Percentiles rank a stretch among this genome's conserved stretches.
Conservation (phyloP, 495 filamentous ascomycete species). For the Tuber brumale region DNA sequence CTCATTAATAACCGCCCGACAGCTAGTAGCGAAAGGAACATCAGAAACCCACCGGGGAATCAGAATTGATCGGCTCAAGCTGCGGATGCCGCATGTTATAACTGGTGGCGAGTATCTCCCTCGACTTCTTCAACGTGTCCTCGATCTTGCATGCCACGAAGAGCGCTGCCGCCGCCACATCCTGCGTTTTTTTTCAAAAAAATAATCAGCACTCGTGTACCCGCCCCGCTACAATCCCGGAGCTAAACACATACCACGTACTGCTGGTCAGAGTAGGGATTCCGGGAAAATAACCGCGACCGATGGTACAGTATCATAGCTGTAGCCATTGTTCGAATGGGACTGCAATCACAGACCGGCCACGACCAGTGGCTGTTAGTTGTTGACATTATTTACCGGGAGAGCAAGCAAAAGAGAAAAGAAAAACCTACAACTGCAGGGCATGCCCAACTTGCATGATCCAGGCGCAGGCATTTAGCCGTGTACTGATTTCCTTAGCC, state of each 20-base stretch:
- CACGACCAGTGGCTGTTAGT: not conserved
- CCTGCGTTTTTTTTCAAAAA: conserved; percentile 48
- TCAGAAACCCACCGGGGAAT: conserved; percentile 60
- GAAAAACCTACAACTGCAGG: conserved; percentile 37
- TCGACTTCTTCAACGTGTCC: conserved; percentile 93
- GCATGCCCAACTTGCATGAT: conserved; percentile 38
- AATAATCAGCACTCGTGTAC: conserved; percentile 25
- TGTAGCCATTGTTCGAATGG: conserved; percentile 40
- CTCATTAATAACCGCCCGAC: conserved; percentile 17
- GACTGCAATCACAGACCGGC: conserved; percentile 20
- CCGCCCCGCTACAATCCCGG: not conserved
- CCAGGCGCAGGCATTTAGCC: conserved; percentile 38
- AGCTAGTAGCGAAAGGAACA: conserved; percentile 13
- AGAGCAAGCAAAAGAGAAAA: not conserved
- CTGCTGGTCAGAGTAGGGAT: conserved; percentile 39
- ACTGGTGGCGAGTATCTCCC: conserved; percentile 81
- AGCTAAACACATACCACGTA: conserved; percentile 46
- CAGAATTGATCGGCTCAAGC: conserved; percentile 68
- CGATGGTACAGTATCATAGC: conserved; percentile 41
- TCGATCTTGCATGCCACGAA: conserved; percentile 96
- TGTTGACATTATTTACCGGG: not conserved
- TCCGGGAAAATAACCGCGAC: conserved; percentile 38
- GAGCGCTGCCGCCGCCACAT: conserved; percentile 78
- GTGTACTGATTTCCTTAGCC: conserved; percentile 31
- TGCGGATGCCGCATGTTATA: conserved; percentile 72